These are phyloP conservation scores for Puccinia triticina DNA, from an alignment of 1,284 basidiomycete species.

Conservation along the genomic window DNA sequence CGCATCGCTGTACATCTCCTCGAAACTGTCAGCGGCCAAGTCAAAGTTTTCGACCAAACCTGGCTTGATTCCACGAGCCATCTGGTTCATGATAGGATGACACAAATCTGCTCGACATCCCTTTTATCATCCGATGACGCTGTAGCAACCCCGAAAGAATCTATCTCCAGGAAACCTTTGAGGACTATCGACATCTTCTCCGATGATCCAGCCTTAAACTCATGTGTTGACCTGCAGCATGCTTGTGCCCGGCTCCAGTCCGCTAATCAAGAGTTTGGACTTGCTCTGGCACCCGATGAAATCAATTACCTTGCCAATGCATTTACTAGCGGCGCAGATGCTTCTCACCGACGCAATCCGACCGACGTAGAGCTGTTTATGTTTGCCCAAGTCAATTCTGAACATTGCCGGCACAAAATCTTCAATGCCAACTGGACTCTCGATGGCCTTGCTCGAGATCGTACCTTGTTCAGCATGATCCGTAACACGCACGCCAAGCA, in stretches of 20 bases:
- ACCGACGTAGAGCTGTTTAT: conserved; percentile 99
- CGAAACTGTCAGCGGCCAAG: conserved; percentile 12
- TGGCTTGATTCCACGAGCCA: conserved; percentile 64
- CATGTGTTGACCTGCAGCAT: conserved; percentile 56
- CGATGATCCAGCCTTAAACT: conserved; percentile 63
- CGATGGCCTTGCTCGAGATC: conserved; percentile 71
- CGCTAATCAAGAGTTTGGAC: conserved; percentile 83
- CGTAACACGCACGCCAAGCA: conserved; percentile 73
- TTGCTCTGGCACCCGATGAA: conserved; percentile 86
- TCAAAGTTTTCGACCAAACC: conserved; percentile 19
- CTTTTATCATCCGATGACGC: conserved; percentile 73
- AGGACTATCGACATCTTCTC: conserved; percentile 40
- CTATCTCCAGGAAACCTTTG: neutral
- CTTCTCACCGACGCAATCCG: conserved; percentile 71
- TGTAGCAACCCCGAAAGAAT: conserved; percentile 64
- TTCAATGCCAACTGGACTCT: conserved; percentile 98
- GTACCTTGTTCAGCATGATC: conserved; percentile 95
- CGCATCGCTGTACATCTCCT: conserved; percentile 78
- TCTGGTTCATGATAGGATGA: conserved; percentile 92
- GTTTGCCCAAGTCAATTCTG: conserved; percentile 99
- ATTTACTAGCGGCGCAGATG: conserved; percentile 66
- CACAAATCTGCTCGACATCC: conserved; percentile 70
- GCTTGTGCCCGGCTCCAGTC: conserved; percentile 66
- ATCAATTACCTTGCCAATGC: conserved; percentile 90
- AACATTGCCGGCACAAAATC: conserved; percentile 99